Evolutionary conservation across 768 basidiomycete species (phyloP), one percentile per base, ranked within the genome.

Genomic region (Boletus tomentosulus): DNA sequence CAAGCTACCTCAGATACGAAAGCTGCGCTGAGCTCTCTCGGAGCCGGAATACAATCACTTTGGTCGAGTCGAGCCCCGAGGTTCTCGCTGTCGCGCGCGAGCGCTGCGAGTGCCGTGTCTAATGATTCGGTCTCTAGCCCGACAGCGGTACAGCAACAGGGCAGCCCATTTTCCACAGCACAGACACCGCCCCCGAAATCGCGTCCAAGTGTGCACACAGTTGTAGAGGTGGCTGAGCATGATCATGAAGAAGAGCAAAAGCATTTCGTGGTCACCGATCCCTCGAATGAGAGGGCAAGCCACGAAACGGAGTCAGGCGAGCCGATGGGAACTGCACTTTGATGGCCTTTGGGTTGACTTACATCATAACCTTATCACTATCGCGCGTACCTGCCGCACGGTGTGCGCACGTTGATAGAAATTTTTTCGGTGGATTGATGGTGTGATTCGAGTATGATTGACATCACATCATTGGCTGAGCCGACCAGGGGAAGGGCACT

Each of bases 41-140:
- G 79, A 43, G 66, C 71, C 9, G 75, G 76, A 41, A 71, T 82
- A 53, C 76, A 81, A 13, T 76, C 79, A 13, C 74, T 82, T 60
- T 73, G 79, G 66, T 66, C 76, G 34, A 71, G 53, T 49, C 69
- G 76, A 12, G 60, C 75, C 7, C 59, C 73, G 2, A 69, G 76
- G 46, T 69, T 77, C 57, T 72, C 77, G 15, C 56, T 71, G 30
- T 64, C 71, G 11, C 70, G 68, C 46, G 51, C 53, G 37, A 68
- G 70, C 39, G 22, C 63, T n/a, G 55, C 50, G 24, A 68, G 70
- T 35, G 48, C 58, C 41, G 54, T 33, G 28, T 55, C 70, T 46
- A 61, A 55, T n/a, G 68, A 68, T 35, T 62, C 65, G 8, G 45
- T 28, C 13, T 39, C 63, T 28, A 57, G 59, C 19, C 45, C 60